Base-by-base conservation (phyloP, 139 green algal species). In the Tetradesmus lagerheimii region DNA sequence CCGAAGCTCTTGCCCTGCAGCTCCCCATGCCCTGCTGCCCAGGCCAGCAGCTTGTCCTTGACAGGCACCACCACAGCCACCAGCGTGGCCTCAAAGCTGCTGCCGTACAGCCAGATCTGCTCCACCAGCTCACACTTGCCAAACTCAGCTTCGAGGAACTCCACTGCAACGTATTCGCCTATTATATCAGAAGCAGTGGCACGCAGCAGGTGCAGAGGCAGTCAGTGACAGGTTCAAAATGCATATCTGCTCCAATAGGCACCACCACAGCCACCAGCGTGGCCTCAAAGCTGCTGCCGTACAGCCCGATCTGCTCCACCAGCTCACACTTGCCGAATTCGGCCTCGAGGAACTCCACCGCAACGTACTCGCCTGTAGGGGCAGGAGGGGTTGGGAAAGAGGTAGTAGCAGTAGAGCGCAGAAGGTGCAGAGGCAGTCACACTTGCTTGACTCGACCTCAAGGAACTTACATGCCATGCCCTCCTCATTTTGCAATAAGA, bases 131-230 rank as follows among this genome's bases (percentile, higher is more conserved):
- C 6, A 88, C 92, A 95, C 93, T 98, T 97, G 92, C 98, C 98
- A 93, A 98, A 99, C 11, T 95, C 93, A 16, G 85, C 90, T 94
- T 99, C 98, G 27, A 99, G 80, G 92, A 98, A 97, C 95, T 99
- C 98, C 43, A 99, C 97, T 0, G 98, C 97, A 11, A 99, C 93
- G 83, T 99, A 99, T 95, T 99, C 98, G 79, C 97, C 96, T 87
- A 4, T 8, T 0, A 0, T 31, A 71, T 2, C 5, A 71, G 23
- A 23, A 6, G 4, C 23, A 6, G 50, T n/a, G 1, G n/a, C 3
- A 11, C 8, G 67, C 67, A 79, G n/a, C n/a, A 50, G 38, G 1
- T 37, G 77, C 77, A 53, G 77, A 18, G 5, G 77, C 38, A n/a
- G 38, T 41, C 34, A 81, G 45, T 53, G 8, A 53, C 6, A 41